Base-by-base conservation (phyloP, 2,329 filamentous ascomycete genomes). In the Daldinia eschscholtzii region DNA sequence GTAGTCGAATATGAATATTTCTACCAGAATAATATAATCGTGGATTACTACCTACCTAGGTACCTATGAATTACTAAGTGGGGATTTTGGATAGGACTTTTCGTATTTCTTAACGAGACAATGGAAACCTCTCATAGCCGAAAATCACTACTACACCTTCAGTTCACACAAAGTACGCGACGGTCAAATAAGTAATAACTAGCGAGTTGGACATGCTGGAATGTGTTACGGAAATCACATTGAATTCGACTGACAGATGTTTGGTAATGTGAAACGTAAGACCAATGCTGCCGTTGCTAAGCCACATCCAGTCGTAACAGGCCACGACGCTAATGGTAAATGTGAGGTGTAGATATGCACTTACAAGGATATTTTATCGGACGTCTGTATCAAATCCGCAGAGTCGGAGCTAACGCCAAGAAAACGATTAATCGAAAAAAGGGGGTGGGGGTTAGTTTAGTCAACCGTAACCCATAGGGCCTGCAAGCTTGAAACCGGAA, bases 341-440 rank as follows among this genome's bases (percentile, higher is more conserved):
- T 15, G 9, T 56, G 50, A 63, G 41, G 55, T 63, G 46, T 9
- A 52, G 61, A 70, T 71, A 71, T 68, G 65, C 65, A 58, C 18
- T 62, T 68, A 66, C 59, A 53, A 62, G 62, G 63, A 56, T 61
- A 18, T 9, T 12, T 18, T 41, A 52, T 44, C 33, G 46, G 30
- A 53, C 15, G 53, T 63, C 37, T 57, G 42, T 44, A 42, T 62
- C 62, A 55, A 71, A 64, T 41, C 68, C 60, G 46, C 53, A 39
- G 39, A 18, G 60, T 60, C 65, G 62, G 65, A 61, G 62, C 55
- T 65, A 35, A 23, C 20, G 68, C 59, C 65, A 70, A 68, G 68
- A 59, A 64, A 37, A 33, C 55, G n/a, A 65, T 39, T 18, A 65
- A 56, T 70, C 59, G 57, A 62, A 65, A 70, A 65, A 68, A 68